A percentile compares a stretch with the other conserved stretches of the same genome.
Conservation (phyloP, 139 green algal genomes). For the Tetradesmus obliquus region DNA sequence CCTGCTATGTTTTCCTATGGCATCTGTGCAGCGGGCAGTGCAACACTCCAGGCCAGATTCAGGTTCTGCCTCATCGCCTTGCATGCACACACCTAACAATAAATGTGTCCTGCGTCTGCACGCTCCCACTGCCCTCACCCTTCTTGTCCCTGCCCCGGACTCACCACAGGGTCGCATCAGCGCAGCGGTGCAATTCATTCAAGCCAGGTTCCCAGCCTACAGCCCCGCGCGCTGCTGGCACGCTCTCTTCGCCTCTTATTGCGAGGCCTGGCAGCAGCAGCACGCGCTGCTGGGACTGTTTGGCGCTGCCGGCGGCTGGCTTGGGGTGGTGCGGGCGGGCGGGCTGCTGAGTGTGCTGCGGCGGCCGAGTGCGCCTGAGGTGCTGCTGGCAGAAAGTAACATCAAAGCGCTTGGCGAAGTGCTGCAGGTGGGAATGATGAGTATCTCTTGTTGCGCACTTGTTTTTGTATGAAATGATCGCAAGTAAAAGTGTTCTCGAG, state of each 20-base stretch:
- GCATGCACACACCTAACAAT: too few relatives aligned
- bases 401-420: neutral
- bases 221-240: slow-evolving; percentile 35
- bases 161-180: slow-evolving; percentile 8
- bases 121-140: neutral
- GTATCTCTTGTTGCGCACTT: too few relatives aligned
- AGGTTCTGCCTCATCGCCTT: too few relatives aligned
- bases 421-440: neutral
- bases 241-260: slow-evolving; percentile 36
- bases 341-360: slow-evolving; percentile 52
- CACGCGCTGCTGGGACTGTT: slow-evolving; percentile 28
- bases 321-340: slow-evolving; percentile 52
- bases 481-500: too few relatives aligned
- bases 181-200: slow-evolving; percentile 13
- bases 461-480: too few relatives aligned
- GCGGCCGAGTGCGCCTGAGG: slow-evolving; percentile 40
- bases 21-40: neutral
- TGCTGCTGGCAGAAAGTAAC: slow-evolving; percentile 36
- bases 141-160: neutral
- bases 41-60: too few relatives aligned
- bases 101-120: too few relatives aligned
- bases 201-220: slow-evolving; percentile 1
- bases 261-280: slow-evolving; percentile 41
- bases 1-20: too few relatives aligned
- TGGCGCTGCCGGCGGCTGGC: neutral